Evolutionary conservation across 305 asterid genomes (phyloP).

Genomic region (Petunia hybrid): DNA sequence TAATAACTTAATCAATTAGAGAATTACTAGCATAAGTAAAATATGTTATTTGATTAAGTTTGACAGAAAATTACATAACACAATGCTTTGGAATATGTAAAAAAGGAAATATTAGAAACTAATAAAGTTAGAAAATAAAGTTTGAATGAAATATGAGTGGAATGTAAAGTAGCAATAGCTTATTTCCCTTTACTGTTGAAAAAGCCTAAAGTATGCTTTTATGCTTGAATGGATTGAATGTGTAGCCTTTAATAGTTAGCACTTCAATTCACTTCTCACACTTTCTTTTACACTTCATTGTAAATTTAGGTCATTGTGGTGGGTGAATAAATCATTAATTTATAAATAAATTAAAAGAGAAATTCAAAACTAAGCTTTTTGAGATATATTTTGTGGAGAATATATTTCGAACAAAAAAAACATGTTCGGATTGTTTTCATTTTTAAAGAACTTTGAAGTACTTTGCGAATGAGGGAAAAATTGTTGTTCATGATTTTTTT

Average conservation of each 20-base stretch:
- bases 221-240: not conserved
- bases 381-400: not conserved
- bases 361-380: not conserved
- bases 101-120: not conserved
- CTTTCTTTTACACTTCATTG: not conserved
- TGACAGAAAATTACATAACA: not conserved
- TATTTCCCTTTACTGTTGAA: slow-evolving; percentile 12
- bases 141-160: not conserved
- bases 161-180: not conserved
- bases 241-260: not conserved
- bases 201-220: not conserved
- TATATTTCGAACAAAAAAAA: not conserved
- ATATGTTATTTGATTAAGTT: not conserved
- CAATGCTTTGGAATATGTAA: not conserved
- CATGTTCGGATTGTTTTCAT: not conserved
- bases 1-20: no score
- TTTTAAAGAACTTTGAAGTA: not conserved
- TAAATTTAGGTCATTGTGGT: not conserved
- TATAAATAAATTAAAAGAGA: not conserved
- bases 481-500: no score
- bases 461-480: not conserved
- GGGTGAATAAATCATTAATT: not conserved
- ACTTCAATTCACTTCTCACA: not conserved
- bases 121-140: not conserved
- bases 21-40: no score